Evolutionary conservation across 192 early-diverging fungal genomes (phyloP).

Genomic region (Backusella mclennaniae): DNA sequence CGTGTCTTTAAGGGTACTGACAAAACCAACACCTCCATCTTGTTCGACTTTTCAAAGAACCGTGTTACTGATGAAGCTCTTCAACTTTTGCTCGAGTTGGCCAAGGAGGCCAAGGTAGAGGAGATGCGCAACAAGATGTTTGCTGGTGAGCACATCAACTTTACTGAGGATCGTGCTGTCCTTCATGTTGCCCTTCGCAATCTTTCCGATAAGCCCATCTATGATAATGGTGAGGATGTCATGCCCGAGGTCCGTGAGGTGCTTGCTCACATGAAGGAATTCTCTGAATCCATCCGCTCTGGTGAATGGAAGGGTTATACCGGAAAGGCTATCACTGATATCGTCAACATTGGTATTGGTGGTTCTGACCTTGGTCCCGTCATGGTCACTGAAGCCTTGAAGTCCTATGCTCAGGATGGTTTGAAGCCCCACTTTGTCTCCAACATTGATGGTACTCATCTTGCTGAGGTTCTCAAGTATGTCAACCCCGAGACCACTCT

Average conservation of each 20-base stretch:
- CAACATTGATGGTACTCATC: slow-evolving; percentile 97
- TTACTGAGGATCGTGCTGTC: slow-evolving; percentile 94
- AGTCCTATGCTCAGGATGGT: slow-evolving; percentile 80
- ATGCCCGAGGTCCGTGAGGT: slow-evolving; percentile 95
- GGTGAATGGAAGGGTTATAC: slow-evolving; percentile 97
- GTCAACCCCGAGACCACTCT: slow-evolving; percentile 85
- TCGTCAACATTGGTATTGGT: slow-evolving; percentile 99
- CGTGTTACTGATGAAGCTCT: slow-evolving; percentile 81
- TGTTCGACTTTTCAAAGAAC: slow-evolving; percentile 98
- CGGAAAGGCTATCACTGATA: slow-evolving; percentile 88
- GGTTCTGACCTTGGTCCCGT: slow-evolving; percentile 97
- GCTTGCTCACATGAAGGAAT: slow-evolving; percentile 87
- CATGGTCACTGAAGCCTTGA: slow-evolving; percentile 99
- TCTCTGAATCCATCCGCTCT: slow-evolving; percentile 80
- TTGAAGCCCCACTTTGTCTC: slow-evolving; percentile 93
- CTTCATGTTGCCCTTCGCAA: slow-evolving; percentile 96
- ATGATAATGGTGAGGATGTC: slow-evolving; percentile 86
- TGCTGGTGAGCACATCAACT: slow-evolving; percentile 93
- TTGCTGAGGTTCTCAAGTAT: slow-evolving; percentile 88
- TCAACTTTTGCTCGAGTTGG: slow-evolving; percentile 76
- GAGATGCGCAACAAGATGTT: slow-evolving; percentile 94
- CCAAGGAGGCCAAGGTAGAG: slow-evolving; percentile 81
- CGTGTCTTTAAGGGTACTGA: slow-evolving; percentile 62
- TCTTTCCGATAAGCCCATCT: slow-evolving; percentile 78
- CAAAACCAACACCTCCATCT: slow-evolving; percentile 63